phyloP scores from a whole-genome alignment of 768 basidiomycete species.

The Termitomyces sp. region DNA sequence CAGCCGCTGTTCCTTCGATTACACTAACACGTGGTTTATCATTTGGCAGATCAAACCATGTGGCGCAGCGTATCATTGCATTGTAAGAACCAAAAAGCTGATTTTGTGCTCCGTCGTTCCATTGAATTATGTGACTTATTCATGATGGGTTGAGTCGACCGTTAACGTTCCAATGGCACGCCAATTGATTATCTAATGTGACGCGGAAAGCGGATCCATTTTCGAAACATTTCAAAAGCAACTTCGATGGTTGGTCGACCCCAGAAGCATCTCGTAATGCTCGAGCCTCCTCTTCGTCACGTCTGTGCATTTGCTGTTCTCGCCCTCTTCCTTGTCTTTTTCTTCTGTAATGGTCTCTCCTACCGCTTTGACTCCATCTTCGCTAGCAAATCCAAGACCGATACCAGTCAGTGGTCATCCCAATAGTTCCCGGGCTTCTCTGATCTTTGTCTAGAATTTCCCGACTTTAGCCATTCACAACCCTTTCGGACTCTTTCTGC shows the following conservation, averaged over 20 bases:
- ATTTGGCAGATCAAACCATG: neutral
- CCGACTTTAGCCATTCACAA: conserved; percentile 56
- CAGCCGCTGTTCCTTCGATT: too few relatives aligned
- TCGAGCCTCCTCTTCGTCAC: conserved; percentile 15
- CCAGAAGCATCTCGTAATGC: conserved; percentile 6
- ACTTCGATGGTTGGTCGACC: conserved; percentile 11
- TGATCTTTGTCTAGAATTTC: conserved; percentile 30
- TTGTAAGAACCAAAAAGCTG: neutral
- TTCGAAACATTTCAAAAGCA: neutral
- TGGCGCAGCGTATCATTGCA: neutral
- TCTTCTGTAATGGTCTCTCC: conserved; percentile 34
- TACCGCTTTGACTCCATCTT: conserved; percentile 5
- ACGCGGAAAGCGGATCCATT: too few relatives aligned
- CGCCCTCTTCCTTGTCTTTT: conserved; percentile 37
- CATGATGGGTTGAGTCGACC: too few relatives aligned
- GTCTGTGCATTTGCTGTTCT: conserved; percentile 33
- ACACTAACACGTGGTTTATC: neutral
- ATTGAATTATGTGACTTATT: too few relatives aligned
- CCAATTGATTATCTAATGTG: neutral
- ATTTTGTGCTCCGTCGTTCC: too few relatives aligned
- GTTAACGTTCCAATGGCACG: neutral
- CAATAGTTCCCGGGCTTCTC: neutral
- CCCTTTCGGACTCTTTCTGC: conserved; percentile 37
- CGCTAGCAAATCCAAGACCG: neutral
- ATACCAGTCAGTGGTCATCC: neutral